These are phyloP conservation scores for Erodium maritimum DNA, from an alignment of 345 rosid species.

Conservation along the genomic window DNA sequence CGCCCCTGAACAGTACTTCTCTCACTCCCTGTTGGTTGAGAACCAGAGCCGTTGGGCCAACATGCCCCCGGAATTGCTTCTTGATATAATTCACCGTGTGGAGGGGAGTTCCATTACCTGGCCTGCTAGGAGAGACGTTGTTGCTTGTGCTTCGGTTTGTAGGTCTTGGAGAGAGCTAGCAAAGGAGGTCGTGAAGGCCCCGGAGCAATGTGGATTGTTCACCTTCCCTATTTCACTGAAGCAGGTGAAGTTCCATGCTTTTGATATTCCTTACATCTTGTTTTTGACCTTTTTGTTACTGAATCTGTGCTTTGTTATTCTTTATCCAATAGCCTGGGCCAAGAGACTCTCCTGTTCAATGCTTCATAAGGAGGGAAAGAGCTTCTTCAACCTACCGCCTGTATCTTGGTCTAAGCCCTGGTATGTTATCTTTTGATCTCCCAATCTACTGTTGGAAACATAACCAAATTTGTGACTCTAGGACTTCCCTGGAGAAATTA, in stretches of 20 bases:
- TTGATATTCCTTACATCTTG: neutral
- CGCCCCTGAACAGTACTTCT: slow-evolving; percentile 43
- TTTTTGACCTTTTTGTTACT: neutral
- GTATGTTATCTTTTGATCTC: slow-evolving; percentile 17
- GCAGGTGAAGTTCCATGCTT: slow-evolving; percentile 30
- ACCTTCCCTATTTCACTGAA: slow-evolving; percentile 79
- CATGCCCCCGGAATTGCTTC: slow-evolving; percentile 79
- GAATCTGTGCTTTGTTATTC: neutral
- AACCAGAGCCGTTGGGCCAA: slow-evolving; percentile 57
- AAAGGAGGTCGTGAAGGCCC: slow-evolving; percentile 48
- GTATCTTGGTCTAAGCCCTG: slow-evolving; percentile 78
- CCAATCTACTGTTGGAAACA: neutral
- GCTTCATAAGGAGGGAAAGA: slow-evolving; percentile 76
- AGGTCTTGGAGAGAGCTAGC: slow-evolving; percentile 72
- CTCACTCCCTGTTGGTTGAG: slow-evolving; percentile 9
- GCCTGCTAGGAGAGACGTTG: slow-evolving; percentile 76
- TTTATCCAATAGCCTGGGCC: slow-evolving; percentile 58
- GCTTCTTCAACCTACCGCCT: slow-evolving; percentile 51
- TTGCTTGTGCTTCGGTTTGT: slow-evolving; percentile 81
- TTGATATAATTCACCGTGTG: slow-evolving; percentile 48
- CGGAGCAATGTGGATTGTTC: slow-evolving; percentile 56
- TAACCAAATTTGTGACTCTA: too few species aligned
- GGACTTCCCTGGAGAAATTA: too few species aligned
- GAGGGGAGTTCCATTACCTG: slow-evolving; percentile 46
- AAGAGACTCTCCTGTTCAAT: slow-evolving; percentile 69